Conservation (phyloP, 1,284 basidiomycete genomes). For the Cystobasidium slooffiae region DNA sequence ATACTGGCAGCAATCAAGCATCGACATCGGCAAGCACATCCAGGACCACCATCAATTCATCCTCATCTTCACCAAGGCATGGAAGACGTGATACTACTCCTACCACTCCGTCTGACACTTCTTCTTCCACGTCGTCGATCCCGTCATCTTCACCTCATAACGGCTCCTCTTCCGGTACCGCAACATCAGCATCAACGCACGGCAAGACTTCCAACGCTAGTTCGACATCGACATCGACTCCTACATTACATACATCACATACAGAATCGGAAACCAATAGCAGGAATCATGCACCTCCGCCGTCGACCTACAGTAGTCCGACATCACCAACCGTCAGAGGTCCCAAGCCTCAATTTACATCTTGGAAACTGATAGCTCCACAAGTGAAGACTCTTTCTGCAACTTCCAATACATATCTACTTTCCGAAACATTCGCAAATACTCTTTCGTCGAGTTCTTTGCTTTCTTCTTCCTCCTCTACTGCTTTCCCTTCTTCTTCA, state of each 20-base stretch:
- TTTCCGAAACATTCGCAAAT: neutral
- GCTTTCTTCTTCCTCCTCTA: neutral
- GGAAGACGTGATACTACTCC: neutral
- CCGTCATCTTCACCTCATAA: too few species aligned
- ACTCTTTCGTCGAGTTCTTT: neutral
- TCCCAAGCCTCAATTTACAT: neutral
- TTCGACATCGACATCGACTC: too few species aligned
- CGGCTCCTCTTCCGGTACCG: too few species aligned
- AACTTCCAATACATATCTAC: constrained; percentile 7
- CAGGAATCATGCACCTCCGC: too few species aligned
- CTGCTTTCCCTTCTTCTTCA: neutral
- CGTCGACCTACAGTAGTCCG: neutral
- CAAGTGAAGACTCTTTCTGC: constrained; percentile 18
- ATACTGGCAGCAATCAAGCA: neutral
- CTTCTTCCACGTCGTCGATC: too few species aligned
- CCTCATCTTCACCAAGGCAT: neutral
- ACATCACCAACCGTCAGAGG: neutral
- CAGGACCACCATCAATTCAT: constrained; percentile 1
- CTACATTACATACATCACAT: too few species aligned
- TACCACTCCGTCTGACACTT: neutral
- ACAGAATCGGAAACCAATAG: too few species aligned
- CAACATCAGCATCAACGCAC: too few species aligned
- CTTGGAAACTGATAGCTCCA: constrained; percentile 20
- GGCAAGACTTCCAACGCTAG: too few species aligned
- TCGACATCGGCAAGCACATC: constrained; percentile 1